Percentiles rank a stretch among this genome's conserved stretches.
These are phyloP conservation scores for Neopestalotiopsis clavispora DNA, from an alignment of 2,329 filamentous ascomycete genomes.

Conservation along the genomic window DNA sequence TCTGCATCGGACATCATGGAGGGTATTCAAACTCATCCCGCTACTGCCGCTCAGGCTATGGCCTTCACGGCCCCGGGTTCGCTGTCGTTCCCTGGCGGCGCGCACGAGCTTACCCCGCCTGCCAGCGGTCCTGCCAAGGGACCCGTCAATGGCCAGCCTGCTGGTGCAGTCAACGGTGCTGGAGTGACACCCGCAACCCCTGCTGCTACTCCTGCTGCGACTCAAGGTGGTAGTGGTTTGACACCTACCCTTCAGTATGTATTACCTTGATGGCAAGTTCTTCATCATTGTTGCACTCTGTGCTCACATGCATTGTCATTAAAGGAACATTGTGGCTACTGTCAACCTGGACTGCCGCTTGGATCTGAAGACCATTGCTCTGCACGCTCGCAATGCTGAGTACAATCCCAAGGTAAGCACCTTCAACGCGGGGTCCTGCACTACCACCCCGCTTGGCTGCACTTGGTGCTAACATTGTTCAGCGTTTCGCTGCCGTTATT, in stretches of 20 bases:
- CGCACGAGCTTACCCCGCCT: slow-evolving; percentile 82
- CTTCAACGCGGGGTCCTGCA: slow-evolving; percentile 27
- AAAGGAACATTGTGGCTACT: slow-evolving; percentile 98
- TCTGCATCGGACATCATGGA: slow-evolving; percentile 32
- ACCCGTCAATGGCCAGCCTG: slow-evolving; percentile 54
- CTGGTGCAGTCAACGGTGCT: slow-evolving; percentile 67
- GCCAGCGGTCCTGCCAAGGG: slow-evolving; percentile 71
- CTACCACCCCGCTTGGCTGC: background rate
- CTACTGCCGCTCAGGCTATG: slow-evolving; percentile 91
- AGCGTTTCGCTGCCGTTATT: slow-evolving; percentile 99
- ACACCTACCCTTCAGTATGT: slow-evolving; percentile 97
- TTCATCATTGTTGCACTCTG: slow-evolving; percentile 40
- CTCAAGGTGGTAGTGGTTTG: slow-evolving; percentile 82
- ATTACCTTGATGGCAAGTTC: slow-evolving; percentile 49
- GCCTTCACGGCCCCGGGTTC: slow-evolving; percentile 93
- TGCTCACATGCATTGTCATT: slow-evolving; percentile 54
- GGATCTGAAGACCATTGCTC: slow-evolving; percentile 97
- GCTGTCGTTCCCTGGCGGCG: slow-evolving; percentile 87
- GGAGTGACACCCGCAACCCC: slow-evolving; percentile 90
- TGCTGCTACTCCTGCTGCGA: slow-evolving; percentile 84
- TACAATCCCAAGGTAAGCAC: slow-evolving; percentile 92
- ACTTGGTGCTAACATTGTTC: slow-evolving; percentile 32
- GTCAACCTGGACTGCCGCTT: slow-evolving; percentile 97
- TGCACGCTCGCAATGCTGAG: slow-evolving; percentile 97
- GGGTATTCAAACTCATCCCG: slow-evolving; percentile 68